Percentiles rank a stretch among this genome's conserved stretches.
Conservation (phyloP, 2,329 filamentous ascomycete genomes). For the Apiospora marii region DNA sequence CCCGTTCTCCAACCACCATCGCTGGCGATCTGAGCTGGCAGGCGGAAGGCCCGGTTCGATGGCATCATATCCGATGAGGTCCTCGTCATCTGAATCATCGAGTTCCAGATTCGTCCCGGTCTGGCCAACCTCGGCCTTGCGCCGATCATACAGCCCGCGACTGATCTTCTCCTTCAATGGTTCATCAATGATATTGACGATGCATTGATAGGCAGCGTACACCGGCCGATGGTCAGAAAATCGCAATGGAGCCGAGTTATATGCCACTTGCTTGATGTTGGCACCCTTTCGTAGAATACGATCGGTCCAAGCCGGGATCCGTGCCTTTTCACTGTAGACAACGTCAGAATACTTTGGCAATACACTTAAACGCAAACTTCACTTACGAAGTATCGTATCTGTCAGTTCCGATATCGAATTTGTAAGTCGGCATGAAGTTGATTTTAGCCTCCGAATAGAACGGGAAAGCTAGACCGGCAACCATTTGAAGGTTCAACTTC, state of each 20-base stretch:
- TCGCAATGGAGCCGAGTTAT: constrained; percentile 80
- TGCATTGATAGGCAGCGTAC: constrained; percentile 86
- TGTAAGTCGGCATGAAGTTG: constrained; percentile 92
- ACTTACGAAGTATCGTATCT: constrained; percentile 88
- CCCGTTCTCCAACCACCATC: constrained; percentile 76
- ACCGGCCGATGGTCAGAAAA: constrained; percentile 98
- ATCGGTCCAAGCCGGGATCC: constrained; percentile 98
- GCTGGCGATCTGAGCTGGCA: constrained; percentile 72
- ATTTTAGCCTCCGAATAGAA: constrained; percentile 93
- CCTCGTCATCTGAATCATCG: constrained; percentile 77
- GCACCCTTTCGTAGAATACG: constrained; percentile 86
- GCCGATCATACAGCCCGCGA: constrained; percentile 75
- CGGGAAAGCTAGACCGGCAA: constrained; percentile 86
- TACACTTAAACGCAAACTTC: background rate
- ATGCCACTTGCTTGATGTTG: constrained; percentile 83
- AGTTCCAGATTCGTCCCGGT: constrained; percentile 63
- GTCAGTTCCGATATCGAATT: constrained; percentile 89
- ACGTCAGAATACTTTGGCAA: background rate
- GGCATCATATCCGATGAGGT: constrained; percentile 81
- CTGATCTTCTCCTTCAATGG: constrained; percentile 74
- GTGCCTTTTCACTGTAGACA: constrained; percentile 76
- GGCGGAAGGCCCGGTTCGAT: constrained; percentile 80
- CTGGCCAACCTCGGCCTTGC: constrained; percentile 71
- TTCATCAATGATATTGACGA: constrained; percentile 83
- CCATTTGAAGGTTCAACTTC: constrained; percentile 93